phyloP scores from a whole-genome alignment of 768 basidiomycete genomes.

The Pulveroboletus sp. region DNA sequence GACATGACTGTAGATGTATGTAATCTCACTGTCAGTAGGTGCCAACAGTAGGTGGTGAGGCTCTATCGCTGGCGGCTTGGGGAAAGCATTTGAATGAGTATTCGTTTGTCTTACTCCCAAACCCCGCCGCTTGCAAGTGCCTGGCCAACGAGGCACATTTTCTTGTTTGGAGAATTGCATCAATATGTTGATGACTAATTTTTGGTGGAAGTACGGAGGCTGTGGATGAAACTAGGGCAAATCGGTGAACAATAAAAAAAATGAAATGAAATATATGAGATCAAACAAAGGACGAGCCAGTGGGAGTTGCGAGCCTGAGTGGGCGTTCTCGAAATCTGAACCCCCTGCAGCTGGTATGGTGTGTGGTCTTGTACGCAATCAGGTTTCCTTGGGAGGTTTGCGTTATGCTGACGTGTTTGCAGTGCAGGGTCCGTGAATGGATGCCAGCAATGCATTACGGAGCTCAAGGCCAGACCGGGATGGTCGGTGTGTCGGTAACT shows the following conservation, averaged over 20 bases:
- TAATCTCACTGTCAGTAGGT: slow-evolving; percentile 20
- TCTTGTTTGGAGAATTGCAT: slow-evolving; percentile 1
- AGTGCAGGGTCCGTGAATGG: slow-evolving; percentile 20
- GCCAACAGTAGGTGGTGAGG: slow-evolving; percentile 25
- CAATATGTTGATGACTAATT: slow-evolving; percentile 14
- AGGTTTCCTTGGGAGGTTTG: slow-evolving; percentile 14
- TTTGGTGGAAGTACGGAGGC: slow-evolving; percentile 3
- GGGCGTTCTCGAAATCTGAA: slow-evolving; percentile 22
- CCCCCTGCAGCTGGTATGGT: slow-evolving; percentile 18
- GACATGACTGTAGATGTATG: slow-evolving; percentile 17
- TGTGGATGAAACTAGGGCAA: slow-evolving; percentile 1
- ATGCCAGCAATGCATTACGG: slow-evolving; percentile 31
- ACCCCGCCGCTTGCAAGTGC: slow-evolving; percentile 6
- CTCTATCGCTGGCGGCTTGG: slow-evolving; percentile 12
- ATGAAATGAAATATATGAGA: not conserved
- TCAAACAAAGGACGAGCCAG: not conserved
- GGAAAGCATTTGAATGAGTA: slow-evolving; percentile 8
- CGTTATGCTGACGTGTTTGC: slow-evolving; percentile 28
- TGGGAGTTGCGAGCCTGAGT: slow-evolving; percentile 23
- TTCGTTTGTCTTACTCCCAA: slow-evolving; percentile 7
- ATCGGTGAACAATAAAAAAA: slow-evolving; percentile 6
- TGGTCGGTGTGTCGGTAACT: slow-evolving; percentile 14
- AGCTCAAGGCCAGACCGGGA: slow-evolving; percentile 7
- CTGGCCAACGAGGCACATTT: slow-evolving; percentile 13
- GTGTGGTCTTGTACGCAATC: slow-evolving; percentile 26